Conservation (phyloP, 805 yeast species). For the Saccharomycopsis babjevae region DNA sequence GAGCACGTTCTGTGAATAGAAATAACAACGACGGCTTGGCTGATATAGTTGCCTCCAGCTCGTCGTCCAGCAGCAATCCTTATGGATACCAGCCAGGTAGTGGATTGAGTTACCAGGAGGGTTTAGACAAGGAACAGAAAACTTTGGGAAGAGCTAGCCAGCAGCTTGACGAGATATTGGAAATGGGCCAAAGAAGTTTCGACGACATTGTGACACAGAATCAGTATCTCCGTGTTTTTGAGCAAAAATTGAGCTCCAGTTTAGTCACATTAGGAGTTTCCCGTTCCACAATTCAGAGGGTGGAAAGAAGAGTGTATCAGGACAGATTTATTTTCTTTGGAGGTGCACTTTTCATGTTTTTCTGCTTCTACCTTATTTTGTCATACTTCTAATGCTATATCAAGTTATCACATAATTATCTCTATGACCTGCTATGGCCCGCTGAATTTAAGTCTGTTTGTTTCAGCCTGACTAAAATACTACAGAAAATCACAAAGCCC, state of each 20-base stretch:
- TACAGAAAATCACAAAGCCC: neutral
- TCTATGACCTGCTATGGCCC: no score
- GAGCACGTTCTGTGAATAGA: constrained; percentile 18
- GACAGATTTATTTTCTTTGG: constrained; percentile 84
- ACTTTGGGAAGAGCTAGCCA: constrained; percentile 59
- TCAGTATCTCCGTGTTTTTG: constrained; percentile 53
- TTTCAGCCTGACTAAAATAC: no score
- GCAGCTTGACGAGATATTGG: constrained; percentile 82
- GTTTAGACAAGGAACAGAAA: constrained; percentile 58
- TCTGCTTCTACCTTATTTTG: constrained; percentile 53
- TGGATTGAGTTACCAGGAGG: constrained; percentile 39
- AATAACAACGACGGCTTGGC: neutral
- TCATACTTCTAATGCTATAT: neutral
- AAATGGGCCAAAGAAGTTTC: constrained; percentile 77
- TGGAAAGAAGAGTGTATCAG: constrained; percentile 72
- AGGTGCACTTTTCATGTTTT: constrained; percentile 51
- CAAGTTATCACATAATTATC: no score
- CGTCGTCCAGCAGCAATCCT: constrained; percentile 19
- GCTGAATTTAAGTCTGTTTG: no score
- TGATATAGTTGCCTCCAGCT: neutral
- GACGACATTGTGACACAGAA: constrained; percentile 84
- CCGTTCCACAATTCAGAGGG: constrained; percentile 66
- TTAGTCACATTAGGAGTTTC: constrained; percentile 81
- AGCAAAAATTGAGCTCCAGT: constrained; percentile 51
- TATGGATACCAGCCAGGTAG: constrained; percentile 19